phyloP scores from a whole-genome alignment of 208 protist species.

The Wallacemonas sp. region DNA sequence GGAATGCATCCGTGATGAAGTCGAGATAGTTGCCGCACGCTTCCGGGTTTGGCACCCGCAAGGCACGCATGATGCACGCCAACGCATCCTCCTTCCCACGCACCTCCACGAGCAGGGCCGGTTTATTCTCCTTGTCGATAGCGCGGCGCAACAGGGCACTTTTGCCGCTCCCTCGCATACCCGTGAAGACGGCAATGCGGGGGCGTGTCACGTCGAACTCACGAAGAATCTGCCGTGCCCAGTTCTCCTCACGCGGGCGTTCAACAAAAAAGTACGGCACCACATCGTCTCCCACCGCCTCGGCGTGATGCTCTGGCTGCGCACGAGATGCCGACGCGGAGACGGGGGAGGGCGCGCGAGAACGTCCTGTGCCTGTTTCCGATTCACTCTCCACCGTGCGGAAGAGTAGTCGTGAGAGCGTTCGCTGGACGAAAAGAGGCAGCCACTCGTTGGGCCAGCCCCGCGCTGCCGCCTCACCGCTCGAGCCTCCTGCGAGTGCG shows the following conservation, averaged over 20 bases:
- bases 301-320: not conserved
- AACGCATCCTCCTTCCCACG: constrained; percentile 74
- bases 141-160: constrained; percentile 63
- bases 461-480: no score
- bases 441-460: no score
- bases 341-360: not conserved
- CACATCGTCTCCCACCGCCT: not conserved
- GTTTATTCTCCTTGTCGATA: constrained; percentile 74
- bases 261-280: constrained; percentile 32
- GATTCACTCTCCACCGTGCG: no score
- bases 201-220: constrained; percentile 68
- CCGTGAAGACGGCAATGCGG: constrained; percentile 63
- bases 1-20: constrained; percentile 79
- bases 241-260: constrained; percentile 64
- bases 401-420: no score
- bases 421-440: no score
- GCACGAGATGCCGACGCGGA: no score
- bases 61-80: constrained; percentile 52
- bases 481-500: no score
- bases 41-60: constrained; percentile 83
- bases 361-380: not conserved
- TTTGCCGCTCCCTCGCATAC: constrained; percentile 57
- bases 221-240: constrained; percentile 68
- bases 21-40: constrained; percentile 77
- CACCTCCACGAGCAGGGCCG: constrained; percentile 76